A percentile compares a stretch with the other conserved stretches of the same genome.
These are phyloP conservation scores for Naumovozyma dairenensis DNA, from an alignment of 805 yeast species.

Conservation along the genomic window DNA sequence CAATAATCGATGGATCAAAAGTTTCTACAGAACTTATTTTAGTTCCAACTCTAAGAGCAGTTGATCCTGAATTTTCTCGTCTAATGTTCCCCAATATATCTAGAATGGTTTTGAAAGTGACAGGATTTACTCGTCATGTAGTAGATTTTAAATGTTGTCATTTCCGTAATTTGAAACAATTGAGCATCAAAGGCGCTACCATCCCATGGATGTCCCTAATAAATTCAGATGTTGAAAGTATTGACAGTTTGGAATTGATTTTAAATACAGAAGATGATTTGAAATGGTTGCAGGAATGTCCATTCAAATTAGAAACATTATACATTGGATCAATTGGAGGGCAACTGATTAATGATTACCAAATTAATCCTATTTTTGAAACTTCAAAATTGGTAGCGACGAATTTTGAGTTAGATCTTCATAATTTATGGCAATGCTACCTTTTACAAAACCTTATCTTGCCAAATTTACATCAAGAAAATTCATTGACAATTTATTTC, in stretches of 20 bases:
- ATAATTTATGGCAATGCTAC: slow-evolving; percentile 14
- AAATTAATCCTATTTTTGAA: neutral
- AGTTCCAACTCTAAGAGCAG: slow-evolving; percentile 11
- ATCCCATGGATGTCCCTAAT: slow-evolving; percentile 17
- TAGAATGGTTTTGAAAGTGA: slow-evolving; percentile 7
- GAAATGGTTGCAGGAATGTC: slow-evolving; percentile 15
- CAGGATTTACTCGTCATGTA: slow-evolving; percentile 4
- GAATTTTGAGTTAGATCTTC: slow-evolving; percentile 6
- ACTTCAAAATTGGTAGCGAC: neutral
- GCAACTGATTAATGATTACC: neutral
- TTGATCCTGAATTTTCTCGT: slow-evolving; percentile 10
- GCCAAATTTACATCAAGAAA: slow-evolving; percentile 3
- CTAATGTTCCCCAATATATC: slow-evolving; percentile 13
- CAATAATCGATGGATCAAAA: slow-evolving; percentile 15
- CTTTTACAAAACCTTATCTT: slow-evolving; percentile 12
- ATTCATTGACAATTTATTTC: slow-evolving; percentile 7
- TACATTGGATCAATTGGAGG: slow-evolving; percentile 1
- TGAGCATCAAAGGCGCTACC: slow-evolving; percentile 10
- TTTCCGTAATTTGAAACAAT: slow-evolving; percentile 9
- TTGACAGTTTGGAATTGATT: slow-evolving; percentile 7
- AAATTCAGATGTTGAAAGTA: slow-evolving; percentile 1
- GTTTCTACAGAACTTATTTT: slow-evolving; percentile 10
- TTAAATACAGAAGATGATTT: slow-evolving; percentile 12
- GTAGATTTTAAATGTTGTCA: slow-evolving; percentile 13
- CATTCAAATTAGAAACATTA: slow-evolving; percentile 5